Evolutionary conservation across 2,329 filamentous ascomycete genomes (phyloP).

Genomic region (Phyllosticta citrichinensis): DNA sequence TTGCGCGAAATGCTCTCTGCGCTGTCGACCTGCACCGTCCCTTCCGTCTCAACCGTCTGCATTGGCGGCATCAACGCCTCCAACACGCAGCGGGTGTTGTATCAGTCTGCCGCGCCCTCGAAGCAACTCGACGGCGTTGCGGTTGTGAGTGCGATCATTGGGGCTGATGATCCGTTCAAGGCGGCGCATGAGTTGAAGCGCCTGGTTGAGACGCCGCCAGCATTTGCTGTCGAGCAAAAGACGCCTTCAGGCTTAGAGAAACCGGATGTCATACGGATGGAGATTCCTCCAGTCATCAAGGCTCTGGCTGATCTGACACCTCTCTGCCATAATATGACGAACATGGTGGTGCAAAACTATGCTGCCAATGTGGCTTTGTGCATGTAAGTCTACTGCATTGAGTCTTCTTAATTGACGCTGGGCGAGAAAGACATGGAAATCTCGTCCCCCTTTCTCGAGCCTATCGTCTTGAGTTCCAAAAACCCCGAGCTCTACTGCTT

Average conservation of each 20-base stretch:
- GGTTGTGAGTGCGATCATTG: constrained; percentile 81
- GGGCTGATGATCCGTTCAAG: constrained; percentile 54
- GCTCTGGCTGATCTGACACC: constrained; percentile 55
- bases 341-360: constrained; percentile 90
- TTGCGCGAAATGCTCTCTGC: constrained; percentile 55
- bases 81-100: constrained; percentile 65
- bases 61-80: constrained; percentile 79
- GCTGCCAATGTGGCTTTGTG: constrained; percentile 82
- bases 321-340: constrained; percentile 94
- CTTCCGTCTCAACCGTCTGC: constrained; percentile 49
- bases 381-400: constrained; percentile 36
- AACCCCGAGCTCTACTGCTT: not conserved
- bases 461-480: not conserved
- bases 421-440: not conserved
- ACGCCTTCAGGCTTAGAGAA: constrained; percentile 4
- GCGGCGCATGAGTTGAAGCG: constrained; percentile 51
- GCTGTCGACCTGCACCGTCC: constrained; percentile 39
- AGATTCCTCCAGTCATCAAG: constrained; percentile 40
- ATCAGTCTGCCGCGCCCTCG: constrained; percentile 48
- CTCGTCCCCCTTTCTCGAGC: no score
- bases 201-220: constrained; percentile 37
- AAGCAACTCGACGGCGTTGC: constrained; percentile 72
- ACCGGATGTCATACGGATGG: constrained; percentile 11
- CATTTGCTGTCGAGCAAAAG: constrained; percentile 14
- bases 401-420: not conserved